phyloP scores from a whole-genome alignment of 2,329 filamentous ascomycete species.

The Pseudogymnoascus sp. region DNA sequence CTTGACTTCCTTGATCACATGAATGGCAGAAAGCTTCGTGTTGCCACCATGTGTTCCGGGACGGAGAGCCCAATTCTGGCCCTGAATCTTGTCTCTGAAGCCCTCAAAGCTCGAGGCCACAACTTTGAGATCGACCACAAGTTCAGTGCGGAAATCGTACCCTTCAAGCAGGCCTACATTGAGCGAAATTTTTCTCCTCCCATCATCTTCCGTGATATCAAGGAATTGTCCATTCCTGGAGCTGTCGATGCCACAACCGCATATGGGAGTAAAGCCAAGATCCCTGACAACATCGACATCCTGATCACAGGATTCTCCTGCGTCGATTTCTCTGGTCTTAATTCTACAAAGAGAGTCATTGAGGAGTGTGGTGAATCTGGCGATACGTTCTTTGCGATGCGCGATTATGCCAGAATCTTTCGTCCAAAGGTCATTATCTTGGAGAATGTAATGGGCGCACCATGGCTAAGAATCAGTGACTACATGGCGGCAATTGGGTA shows the following conservation, averaged over 20 bases:
- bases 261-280: conserved; percentile 48
- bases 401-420: conserved; percentile 45
- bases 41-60: conserved; percentile 71
- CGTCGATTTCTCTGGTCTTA: conserved; percentile 64
- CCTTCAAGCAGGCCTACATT: conserved; percentile 57
- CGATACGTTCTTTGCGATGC: conserved; percentile 54
- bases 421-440: conserved; percentile 57
- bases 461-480: conserved; percentile 39
- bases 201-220: conserved; percentile 50
- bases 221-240: conserved; percentile 35
- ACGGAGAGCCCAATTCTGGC: conserved; percentile 67
- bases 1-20: conserved; percentile 29
- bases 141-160: conserved; percentile 56
- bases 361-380: conserved; percentile 53
- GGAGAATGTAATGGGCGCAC: conserved; percentile 59
- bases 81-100: conserved; percentile 46
- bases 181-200: conserved; percentile 46
- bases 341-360: conserved; percentile 44
- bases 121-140: conserved; percentile 43
- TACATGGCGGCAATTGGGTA: conserved; percentile 41
- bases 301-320: conserved; percentile 68
- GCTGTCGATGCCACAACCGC: conserved; percentile 48
- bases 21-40: conserved; percentile 34
- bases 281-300: conserved; percentile 53
- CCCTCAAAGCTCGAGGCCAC: conserved; percentile 13